Evolutionary conservation across 441 rosid species (phyloP).

Genomic region (Arabidopsis lyrata): DNA sequence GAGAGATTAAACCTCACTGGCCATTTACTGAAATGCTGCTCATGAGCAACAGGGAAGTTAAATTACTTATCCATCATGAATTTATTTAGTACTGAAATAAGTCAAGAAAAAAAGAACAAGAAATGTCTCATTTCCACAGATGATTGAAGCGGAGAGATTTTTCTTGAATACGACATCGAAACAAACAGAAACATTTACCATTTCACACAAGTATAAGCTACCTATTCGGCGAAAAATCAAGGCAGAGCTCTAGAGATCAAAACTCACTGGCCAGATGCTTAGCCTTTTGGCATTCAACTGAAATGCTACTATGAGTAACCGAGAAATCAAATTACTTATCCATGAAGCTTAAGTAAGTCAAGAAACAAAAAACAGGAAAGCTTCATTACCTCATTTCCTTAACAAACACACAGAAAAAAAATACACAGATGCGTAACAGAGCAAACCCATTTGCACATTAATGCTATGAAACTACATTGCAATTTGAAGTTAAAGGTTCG

Average conservation of each 20-base stretch:
- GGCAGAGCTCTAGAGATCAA: no score
- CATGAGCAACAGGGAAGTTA: constrained; percentile 1
- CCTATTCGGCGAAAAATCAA: no score
- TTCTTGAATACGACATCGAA: no score
- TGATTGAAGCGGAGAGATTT: not conserved
- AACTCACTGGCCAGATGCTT: no score
- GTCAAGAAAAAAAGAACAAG: not conserved
- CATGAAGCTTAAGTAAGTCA: no score
- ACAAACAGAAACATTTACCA: not conserved
- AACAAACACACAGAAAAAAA: no score
- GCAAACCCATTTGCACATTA: constrained; percentile 8
- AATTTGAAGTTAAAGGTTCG: not conserved
- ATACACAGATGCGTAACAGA: not conserved
- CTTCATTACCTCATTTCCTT: no score
- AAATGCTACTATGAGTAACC: no score
- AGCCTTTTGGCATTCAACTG: no score
- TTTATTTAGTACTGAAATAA: not conserved
- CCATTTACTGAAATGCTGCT: not conserved
- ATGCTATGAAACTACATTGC: constrained; percentile 17
- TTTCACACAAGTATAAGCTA: not conserved
- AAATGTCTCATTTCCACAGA: constrained; percentile 12
- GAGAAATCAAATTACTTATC: no score
- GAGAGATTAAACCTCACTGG: constrained; percentile 1
- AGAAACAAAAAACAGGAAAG: no score
- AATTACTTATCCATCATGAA: not conserved